Evolutionary conservation across 371 early-diverging fungal species (phyloP).

Genomic region (Apophysomyces ossiformis): DNA sequence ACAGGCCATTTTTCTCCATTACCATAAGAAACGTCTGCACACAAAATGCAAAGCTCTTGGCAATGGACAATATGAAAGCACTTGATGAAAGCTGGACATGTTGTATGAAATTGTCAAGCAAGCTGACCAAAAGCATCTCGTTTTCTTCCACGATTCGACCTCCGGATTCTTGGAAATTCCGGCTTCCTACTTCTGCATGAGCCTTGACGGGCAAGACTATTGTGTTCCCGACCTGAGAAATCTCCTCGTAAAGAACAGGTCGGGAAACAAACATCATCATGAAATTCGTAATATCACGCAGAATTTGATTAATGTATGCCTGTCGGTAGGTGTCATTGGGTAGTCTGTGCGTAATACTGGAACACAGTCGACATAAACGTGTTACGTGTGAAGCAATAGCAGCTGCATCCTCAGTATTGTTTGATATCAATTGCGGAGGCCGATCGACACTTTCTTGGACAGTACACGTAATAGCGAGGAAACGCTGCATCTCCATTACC

Average conservation of each 20-base stretch:
- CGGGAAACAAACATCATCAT: conserved; percentile 28
- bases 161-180: conserved; percentile 14
- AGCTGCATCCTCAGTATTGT: not conserved
- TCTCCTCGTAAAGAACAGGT: conserved; percentile 29
- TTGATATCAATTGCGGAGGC: not conserved
- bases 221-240: conserved; percentile 14
- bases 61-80: not conserved
- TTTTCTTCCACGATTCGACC: conserved; percentile 5
- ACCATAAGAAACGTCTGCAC: conserved; percentile 24
- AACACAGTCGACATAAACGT: conserved; percentile 7
- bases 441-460: not conserved
- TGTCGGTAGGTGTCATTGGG: conserved; percentile 7
- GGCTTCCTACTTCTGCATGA: conserved; percentile 30
- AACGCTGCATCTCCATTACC: conserved; percentile 11
- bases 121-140: conserved; percentile 20
- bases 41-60: conserved; percentile 26
- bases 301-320: conserved; percentile 14
- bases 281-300: conserved; percentile 25
- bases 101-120: conserved; percentile 34
- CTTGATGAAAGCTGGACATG: conserved; percentile 24
- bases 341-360: not conserved
- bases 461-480: conserved; percentile 9
- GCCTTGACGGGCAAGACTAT: conserved; percentile 15
- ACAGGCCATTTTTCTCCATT: conserved; percentile 10
- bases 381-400: not conserved